Evolutionary conservation across 345 rosid genomes (phyloP).

Genomic region (Syzygium grande): DNA sequence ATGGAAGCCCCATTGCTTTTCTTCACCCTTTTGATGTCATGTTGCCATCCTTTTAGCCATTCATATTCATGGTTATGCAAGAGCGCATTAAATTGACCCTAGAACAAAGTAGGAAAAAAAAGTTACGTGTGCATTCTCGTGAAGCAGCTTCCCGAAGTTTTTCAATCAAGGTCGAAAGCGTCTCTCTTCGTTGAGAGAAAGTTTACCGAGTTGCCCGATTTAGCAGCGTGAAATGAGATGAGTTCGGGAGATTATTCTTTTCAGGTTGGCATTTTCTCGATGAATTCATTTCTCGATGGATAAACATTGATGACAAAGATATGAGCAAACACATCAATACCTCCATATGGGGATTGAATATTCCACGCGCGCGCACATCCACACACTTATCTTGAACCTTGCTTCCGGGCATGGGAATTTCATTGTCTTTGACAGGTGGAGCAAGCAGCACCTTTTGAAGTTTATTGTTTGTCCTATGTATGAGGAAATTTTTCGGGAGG

Average conservation of each 20-base stretch:
- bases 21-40: background rate
- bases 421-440: constrained; percentile 1
- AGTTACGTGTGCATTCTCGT: background rate
- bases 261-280: background rate
- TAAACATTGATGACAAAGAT: background rate
- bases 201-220: background rate
- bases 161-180: background rate
- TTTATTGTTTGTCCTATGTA: background rate
- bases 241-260: background rate
- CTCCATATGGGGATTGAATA: background rate
- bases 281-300: background rate
- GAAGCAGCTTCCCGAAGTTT: background rate
- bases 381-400: background rate
- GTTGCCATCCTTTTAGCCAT: background rate
- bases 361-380: background rate
- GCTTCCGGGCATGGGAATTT: background rate
- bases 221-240: background rate
- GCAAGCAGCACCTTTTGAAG: background rate
- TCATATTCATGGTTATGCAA: background rate
- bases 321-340: background rate
- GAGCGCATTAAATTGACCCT: background rate
- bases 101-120: background rate
- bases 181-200: background rate
- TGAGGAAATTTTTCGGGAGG: background rate
- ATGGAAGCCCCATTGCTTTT: background rate